Percentiles rank a stretch among this genome's conserved stretches.
phyloP scores from a whole-genome alignment of 495 filamentous ascomycete species.

The Mytilinidion resinicola region DNA sequence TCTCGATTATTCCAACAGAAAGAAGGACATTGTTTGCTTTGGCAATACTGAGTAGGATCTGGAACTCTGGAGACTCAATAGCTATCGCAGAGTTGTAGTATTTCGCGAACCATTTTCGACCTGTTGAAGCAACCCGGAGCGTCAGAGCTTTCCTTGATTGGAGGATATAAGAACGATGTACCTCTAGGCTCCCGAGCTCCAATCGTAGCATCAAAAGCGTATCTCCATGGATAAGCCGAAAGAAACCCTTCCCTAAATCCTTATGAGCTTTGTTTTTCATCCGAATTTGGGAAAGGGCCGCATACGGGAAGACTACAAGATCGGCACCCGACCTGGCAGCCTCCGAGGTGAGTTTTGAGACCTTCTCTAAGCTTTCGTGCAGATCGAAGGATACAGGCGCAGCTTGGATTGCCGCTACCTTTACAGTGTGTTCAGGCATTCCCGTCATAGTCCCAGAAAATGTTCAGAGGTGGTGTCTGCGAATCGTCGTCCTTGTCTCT shows the following conservation, averaged over 20 bases:
- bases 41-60: constrained; percentile 33
- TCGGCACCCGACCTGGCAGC: constrained; percentile 8
- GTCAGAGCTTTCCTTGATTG: background rate
- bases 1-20: constrained; percentile 41
- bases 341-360: constrained; percentile 4
- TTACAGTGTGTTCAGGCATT: constrained; percentile 27
- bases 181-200: constrained; percentile 39
- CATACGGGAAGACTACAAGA: constrained; percentile 15
- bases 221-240: constrained; percentile 41
- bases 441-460: background rate
- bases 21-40: constrained; percentile 34
- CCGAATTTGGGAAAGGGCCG: background rate
- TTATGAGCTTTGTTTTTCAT: background rate
- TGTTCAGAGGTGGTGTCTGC: too few species aligned
- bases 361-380: constrained; percentile 9
- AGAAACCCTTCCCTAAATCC: constrained; percentile 34
- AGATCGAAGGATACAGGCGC: constrained; percentile 14
- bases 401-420: constrained; percentile 20
- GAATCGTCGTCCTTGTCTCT: too few species aligned
- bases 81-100: constrained; percentile 38
- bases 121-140: constrained; percentile 14
- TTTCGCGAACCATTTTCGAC: constrained; percentile 40
- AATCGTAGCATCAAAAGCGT: constrained; percentile 42
- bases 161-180: background rate
- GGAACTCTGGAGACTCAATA: constrained; percentile 35